Percentiles rank a stretch among this genome's conserved stretches.
phyloP scores from a whole-genome alignment of 2,329 filamentous ascomycete genomes.

The Calonectria naviculata region DNA sequence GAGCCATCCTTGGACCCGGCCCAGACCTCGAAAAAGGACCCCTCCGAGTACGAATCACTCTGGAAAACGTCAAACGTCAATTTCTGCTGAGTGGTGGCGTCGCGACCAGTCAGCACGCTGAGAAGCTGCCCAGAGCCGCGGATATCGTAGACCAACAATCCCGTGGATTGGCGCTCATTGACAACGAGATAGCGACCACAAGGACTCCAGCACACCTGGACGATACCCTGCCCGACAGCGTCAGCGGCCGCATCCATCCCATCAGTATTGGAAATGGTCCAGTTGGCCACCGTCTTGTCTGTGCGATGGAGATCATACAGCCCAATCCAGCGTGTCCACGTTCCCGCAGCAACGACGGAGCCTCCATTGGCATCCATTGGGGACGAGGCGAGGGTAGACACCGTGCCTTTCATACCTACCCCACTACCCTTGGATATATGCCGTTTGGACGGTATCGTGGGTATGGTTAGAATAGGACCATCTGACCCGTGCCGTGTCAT shows the following conservation, averaged over 20 bases:
- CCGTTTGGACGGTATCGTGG: slow-evolving; percentile 70
- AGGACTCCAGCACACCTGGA: slow-evolving; percentile 70
- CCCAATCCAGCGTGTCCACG: slow-evolving; percentile 71
- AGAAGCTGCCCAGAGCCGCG: slow-evolving; percentile 69
- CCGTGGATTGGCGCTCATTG: slow-evolving; percentile 67
- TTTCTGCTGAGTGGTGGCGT: slow-evolving; percentile 65
- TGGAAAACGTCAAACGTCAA: slow-evolving; percentile 66
- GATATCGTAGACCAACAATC: slow-evolving; percentile 72
- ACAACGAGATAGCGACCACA: slow-evolving; percentile 73
- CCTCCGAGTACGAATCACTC: slow-evolving; percentile 41
- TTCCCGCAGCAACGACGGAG: slow-evolving; percentile 68
- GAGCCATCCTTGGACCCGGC: slow-evolving; percentile 65
- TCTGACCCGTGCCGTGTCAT: slow-evolving; percentile 61
- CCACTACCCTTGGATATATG: slow-evolving; percentile 70
- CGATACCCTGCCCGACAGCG: slow-evolving; percentile 71
- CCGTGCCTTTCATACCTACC: slow-evolving; percentile 72
- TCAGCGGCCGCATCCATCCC: slow-evolving; percentile 59
- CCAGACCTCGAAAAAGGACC: slow-evolving; percentile 70
- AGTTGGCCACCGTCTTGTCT: slow-evolving; percentile 66
- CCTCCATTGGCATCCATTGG: slow-evolving; percentile 45
- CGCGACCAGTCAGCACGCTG: slow-evolving; percentile 62
- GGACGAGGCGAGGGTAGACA: slow-evolving; percentile 66
- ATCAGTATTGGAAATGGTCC: slow-evolving; percentile 69
- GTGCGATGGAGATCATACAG: slow-evolving; percentile 70
- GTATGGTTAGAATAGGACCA: slow-evolving; percentile 63